Base-by-base conservation (phyloP, 2,329 filamentous ascomycete genomes). In the Hypoxylon sp. region DNA sequence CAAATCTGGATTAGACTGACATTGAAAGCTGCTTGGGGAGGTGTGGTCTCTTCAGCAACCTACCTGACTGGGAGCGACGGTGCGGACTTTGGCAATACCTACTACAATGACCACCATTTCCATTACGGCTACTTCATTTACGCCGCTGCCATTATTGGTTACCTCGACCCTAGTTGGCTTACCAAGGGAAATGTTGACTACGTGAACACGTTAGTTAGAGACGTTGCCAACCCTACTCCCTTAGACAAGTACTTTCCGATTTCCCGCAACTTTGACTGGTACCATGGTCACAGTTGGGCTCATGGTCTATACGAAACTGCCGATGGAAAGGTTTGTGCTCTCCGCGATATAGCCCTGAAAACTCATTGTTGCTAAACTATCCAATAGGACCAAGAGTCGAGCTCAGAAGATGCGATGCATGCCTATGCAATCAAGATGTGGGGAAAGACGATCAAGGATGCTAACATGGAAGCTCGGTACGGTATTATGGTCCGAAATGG, bases 391-490 rank as follows among this genome's bases (percentile, higher is more conserved):
- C 87, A 94, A 80, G 96, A 98, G 79, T 96, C 93, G 30, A 93
- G 91, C 49, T 95, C 93, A 0, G 95, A 98, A 80, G 96, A 98
- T 79, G 89, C 90, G 69, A 94, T 98, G 89, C 90, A 92, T 65
- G 88, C 89, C 5, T 97, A 96, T 79, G 93, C 91, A 0, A 80
- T 98, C 75, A 97, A 97, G 84, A 93, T 98, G 90, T 98, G 96
- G 96, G 96, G 94, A 3, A 86, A 85, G 34, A 90, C 91, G 2
- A 89, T 85, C 69, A 90, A 91, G n/a, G 91, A 98, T 79, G 80
- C 80, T 4, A 90, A 91, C 72, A 90, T 98, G 87, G 93, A 95
- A 78, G 91, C 91, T 51, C 86, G 93, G 83, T 85, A 77, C 75
- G 79, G 32, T 68, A 19, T 10, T 23, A n/a, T 25, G 19, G 11